phyloP scores from a whole-genome alignment of 2,329 filamentous ascomycete species.

The Raffaelea arxii region DNA sequence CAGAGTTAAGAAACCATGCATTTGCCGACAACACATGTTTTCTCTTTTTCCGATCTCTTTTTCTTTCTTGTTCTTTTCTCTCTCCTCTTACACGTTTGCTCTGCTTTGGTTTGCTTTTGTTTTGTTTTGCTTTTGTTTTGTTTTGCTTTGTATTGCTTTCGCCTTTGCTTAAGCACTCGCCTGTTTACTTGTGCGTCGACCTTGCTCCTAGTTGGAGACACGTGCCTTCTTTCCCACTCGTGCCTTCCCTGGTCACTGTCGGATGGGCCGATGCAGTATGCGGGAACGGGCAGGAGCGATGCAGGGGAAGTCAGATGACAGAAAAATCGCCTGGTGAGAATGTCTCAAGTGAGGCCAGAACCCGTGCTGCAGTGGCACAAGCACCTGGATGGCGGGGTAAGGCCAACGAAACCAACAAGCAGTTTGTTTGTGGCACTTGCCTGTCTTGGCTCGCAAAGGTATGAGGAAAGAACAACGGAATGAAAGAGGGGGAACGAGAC shows the following conservation, averaged over 20 bases:
- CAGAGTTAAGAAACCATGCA: not conserved
- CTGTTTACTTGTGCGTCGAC: not conserved
- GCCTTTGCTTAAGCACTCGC: not conserved
- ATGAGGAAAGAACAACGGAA: not conserved
- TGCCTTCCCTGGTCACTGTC: not conserved
- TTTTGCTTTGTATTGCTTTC: not conserved
- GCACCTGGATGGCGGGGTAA: not conserved
- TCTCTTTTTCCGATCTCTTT: not conserved
- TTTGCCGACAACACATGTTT: not conserved
- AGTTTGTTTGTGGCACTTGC: too few species aligned
- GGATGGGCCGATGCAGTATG: not conserved
- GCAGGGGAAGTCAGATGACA: not conserved
- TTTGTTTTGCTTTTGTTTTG: not conserved
- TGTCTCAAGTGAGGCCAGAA: not conserved
- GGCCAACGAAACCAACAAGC: not conserved
- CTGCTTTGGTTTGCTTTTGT: not conserved
- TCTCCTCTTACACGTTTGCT: not conserved
- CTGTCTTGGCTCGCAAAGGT: too few species aligned
- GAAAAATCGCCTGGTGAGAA: not conserved
- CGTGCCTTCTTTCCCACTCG: not conserved
- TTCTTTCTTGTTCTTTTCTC: not conserved
- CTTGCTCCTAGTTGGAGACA: not conserved
- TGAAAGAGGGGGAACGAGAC: not conserved
- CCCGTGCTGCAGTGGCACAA: not conserved
- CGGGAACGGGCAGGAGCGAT: not conserved